phyloP scores from a whole-genome alignment of 176 grass and related monocot species.

The Hordeum marinum region DNA sequence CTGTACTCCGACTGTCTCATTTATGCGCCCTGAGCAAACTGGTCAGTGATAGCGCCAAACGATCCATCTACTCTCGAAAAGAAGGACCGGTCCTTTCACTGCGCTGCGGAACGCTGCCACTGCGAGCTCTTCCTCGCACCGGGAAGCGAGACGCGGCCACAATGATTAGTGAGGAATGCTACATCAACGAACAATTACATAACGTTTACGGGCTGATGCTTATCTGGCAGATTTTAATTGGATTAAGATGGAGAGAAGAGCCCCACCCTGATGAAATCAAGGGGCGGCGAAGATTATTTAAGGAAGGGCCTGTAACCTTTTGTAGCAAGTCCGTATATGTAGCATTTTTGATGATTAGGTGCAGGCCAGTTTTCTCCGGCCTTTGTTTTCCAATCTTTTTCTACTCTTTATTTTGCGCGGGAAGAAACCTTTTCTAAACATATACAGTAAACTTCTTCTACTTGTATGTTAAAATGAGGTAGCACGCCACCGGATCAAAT shows the following conservation, averaged over 20 bases:
- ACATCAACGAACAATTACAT: too few relatives aligned
- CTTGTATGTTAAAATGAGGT: background rate
- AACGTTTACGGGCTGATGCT: too few relatives aligned
- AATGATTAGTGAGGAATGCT: too few relatives aligned
- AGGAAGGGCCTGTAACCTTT: too few relatives aligned
- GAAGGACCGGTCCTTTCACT: background rate
- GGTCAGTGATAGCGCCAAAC: background rate
- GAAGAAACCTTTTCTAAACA: too few relatives aligned
- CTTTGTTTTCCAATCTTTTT: background rate
- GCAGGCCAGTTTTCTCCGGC: background rate
- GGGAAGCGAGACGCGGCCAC: background rate
- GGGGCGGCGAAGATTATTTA: too few relatives aligned
- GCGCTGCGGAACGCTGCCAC: constrained; percentile 5
- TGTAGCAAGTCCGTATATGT: too few relatives aligned
- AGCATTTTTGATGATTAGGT: constrained; percentile 20
- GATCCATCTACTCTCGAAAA: background rate
- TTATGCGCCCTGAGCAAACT: background rate
- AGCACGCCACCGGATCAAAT: background rate
- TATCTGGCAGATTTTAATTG: too few relatives aligned
- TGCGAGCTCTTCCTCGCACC: background rate
- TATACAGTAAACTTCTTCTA: background rate
- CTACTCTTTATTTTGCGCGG: too few relatives aligned
- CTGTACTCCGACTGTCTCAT: background rate
- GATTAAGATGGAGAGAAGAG: too few relatives aligned
- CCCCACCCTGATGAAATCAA: too few relatives aligned